phyloP scores from a whole-genome alignment of 106 monocot species.

The Xerophyta viscosa region DNA sequence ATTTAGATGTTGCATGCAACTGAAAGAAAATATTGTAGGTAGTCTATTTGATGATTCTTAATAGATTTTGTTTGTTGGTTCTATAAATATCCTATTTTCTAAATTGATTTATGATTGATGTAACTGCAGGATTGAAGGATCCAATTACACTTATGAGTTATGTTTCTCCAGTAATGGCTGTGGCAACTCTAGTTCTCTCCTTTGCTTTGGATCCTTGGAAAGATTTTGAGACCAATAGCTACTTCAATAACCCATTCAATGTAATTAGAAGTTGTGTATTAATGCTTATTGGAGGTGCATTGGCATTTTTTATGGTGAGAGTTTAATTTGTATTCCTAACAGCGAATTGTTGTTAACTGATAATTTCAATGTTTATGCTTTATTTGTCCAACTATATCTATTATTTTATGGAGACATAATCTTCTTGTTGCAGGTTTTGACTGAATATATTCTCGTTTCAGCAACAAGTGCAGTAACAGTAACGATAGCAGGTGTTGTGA shows the following conservation, averaged over 20 bases:
- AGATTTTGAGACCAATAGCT: slow-evolving; percentile 46
- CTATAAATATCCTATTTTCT: too few relatives aligned
- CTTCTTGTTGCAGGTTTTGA: slow-evolving; percentile 70
- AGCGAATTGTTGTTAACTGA: too few relatives aligned
- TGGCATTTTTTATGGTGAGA: slow-evolving; percentile 87
- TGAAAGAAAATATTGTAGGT: too few relatives aligned
- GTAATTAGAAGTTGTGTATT: slow-evolving; percentile 56
- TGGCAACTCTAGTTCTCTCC: slow-evolving; percentile 62
- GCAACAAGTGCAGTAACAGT: slow-evolving; percentile 95
- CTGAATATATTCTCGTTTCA: slow-evolving; percentile 96
- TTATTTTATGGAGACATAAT: background rate
- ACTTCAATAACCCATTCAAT: slow-evolving; percentile 68
- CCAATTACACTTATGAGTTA: slow-evolving; percentile 89
- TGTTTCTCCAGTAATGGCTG: slow-evolving; percentile 86
- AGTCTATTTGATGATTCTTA: too few relatives aligned
- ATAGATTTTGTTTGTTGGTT: too few relatives aligned
- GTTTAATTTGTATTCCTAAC: slow-evolving; percentile 2
- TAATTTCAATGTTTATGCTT: too few relatives aligned
- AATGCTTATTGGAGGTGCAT: slow-evolving; percentile 66
- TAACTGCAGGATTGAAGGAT: slow-evolving; percentile 58
- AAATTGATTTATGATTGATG: slow-evolving; percentile 1
- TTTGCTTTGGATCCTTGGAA: slow-evolving; percentile 78
- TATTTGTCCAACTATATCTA: too few relatives aligned
- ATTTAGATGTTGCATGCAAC: too few relatives aligned
- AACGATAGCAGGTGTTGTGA: slow-evolving; percentile 90